Evolutionary conservation across 2,329 filamentous ascomycete genomes (phyloP), one percentile per base, ranked within the genome.

Genomic region (Erysiphe pulchra): DNA sequence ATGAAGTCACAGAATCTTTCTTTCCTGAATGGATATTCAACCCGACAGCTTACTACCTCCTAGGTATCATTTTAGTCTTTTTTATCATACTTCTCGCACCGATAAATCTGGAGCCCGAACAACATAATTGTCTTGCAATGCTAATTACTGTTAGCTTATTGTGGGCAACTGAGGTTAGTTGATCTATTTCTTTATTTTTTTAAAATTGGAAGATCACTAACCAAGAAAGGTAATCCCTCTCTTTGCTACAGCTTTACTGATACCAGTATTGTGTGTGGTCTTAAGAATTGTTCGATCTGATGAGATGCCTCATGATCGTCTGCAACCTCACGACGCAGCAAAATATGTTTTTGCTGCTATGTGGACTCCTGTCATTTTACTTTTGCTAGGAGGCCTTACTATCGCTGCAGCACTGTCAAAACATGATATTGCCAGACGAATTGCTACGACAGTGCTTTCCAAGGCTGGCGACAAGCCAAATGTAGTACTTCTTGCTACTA

Each of bases 291-390:
- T 93, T 49, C 76, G 84, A 31, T 73, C 77, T 31, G 82, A 92
- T 45, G 71, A 44, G 31, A 70, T 72, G 53, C 77, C 78, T 0
- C 68, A 83, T 49, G 63, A 65, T 40, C 74, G 87, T 18, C 68
- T 98, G 7, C 70, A 71, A n/a, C 73, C 85, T 2, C 86, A 86
- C 59, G 70, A 75, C 39, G 86, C 90, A 0, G 83, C 87, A 0
- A 68, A 72, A 28, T 87, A 80, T 55, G 80, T 94, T 47, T 95
- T 98, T 55, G 70, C 84, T 4, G 79, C 90, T 24, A 98, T 98
- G 90, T 98, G 90, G 90, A 94, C 87, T 3, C 87, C 90, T 0
- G 90, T 98, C 46, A 98, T 98, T 53, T 95, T 98, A 90, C 73
- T 98, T 14, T 68, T 98, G 18, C 75, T 98, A 0, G 90, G 90